A percentile compares a stretch with the other conserved stretches of the same genome.
Evolutionary conservation across 225 moss, liverwort and hornwort genomes (phyloP).

Genomic region (Rhytidiadelphus loreus): DNA sequence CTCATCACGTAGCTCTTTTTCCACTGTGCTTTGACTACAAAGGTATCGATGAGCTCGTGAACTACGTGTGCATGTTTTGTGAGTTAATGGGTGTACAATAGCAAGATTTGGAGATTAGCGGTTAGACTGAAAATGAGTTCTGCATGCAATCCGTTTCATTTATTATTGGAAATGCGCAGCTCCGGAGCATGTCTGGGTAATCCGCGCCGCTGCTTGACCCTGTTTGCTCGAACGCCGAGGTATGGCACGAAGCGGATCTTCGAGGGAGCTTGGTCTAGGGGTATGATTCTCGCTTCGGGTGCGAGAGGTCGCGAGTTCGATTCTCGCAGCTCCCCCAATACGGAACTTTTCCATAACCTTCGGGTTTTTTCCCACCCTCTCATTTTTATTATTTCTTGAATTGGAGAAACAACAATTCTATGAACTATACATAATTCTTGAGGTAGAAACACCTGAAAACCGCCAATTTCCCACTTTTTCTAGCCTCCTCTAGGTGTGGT

Average conservation of each 20-base stretch:
- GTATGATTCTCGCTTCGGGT: conserved; percentile 22
- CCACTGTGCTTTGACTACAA: background rate
- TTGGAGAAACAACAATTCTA: background rate
- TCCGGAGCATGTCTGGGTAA: rapidly evolving
- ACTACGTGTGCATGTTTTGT: too few relatives aligned
- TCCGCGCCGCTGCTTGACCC: rapidly evolving
- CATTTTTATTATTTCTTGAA: background rate
- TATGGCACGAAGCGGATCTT: rapidly evolving
- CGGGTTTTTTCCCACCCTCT: rapidly evolving
- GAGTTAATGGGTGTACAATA: background rate
- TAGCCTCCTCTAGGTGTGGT: background rate
- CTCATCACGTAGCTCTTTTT: background rate
- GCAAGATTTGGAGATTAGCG: too few relatives aligned
- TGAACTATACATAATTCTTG: rapidly evolving
- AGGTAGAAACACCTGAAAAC: background rate
- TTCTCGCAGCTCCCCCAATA: background rate
- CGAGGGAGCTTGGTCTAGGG: conserved; percentile 16
- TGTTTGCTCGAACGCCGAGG: rapidly evolving
- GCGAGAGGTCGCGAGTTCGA: conserved; percentile 15
- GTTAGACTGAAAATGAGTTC: rapidly evolving
- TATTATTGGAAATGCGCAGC: rapidly evolving
- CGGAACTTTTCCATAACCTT: rapidly evolving
- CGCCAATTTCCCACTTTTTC: background rate
- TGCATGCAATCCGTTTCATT: rapidly evolving
- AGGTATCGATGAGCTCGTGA: background rate